Base-by-base conservation (phyloP, 1,284 basidiomycete genomes). In the Pseudozyma tsukubaensis region DNA sequence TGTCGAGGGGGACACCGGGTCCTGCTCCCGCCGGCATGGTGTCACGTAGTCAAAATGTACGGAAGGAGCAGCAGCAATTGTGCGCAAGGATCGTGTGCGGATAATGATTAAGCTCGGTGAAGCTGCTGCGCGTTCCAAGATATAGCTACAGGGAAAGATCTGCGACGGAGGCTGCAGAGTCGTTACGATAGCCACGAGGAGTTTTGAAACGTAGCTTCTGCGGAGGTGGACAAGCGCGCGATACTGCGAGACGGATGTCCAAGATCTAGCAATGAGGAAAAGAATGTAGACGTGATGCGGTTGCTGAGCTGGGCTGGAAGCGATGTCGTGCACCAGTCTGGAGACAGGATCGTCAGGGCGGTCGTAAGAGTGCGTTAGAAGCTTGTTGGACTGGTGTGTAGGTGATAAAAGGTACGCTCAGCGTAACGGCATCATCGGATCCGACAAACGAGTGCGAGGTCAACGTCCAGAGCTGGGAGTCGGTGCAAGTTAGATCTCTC, bases 1-100 rank as follows among this genome's bases (percentile, higher is more conserved):
- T 82, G 64, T 82, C 80, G 47, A 79, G 78, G 16, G 72, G 67
- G 36, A 44, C 65, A 32, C 71, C 58, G 14, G 64, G 64, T 35
- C 57, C 71, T 65, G 71, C 60, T 67, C 70, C 70, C 50, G 70
- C 55, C 57, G 64, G 59, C 69, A 72, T 72, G 40, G 5, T 65
- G 57, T 57, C 2, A 52, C 24, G 19, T 42, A 47, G 37, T 62
- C 42, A 36, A 29, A 39, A 45, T 6, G 21, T 45, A 21, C 44
- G 44, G 19, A 45, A 45, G 44, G 19, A 45, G 44, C 19, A 11
- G 44, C 10, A 16, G 7, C 10, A 14, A 24, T 21, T 21, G 19
- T 29, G 24, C 24, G 24, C 3, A 29, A 6, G 24, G 24, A 29
- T 29, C 24, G 6, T 3, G 24, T 29, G 24, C 24, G 6, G 24